phyloP scores from a whole-genome alignment of 2,329 filamentous ascomycete species.

The Zalaria sp. region DNA sequence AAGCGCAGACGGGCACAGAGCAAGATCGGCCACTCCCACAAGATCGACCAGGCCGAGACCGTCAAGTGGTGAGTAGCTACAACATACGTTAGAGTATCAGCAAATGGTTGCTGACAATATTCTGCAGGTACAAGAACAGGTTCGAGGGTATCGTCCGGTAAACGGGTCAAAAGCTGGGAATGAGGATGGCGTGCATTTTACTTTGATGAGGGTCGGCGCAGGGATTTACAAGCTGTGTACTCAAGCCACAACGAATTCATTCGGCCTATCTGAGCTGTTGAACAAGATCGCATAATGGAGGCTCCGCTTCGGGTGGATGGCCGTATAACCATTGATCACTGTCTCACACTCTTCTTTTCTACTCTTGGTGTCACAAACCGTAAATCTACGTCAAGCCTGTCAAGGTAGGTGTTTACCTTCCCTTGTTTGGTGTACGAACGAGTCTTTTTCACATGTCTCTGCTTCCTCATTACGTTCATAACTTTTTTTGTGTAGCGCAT shows the following conservation, averaged over 20 bases:
- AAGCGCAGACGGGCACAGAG: conserved; percentile 85
- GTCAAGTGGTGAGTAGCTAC: conserved; percentile 66
- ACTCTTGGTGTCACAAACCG: too few relatives aligned
- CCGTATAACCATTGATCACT: conserved; percentile 10
- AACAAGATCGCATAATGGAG: conserved; percentile 9
- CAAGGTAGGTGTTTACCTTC: too few relatives aligned
- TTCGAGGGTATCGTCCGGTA: conserved; percentile 99
- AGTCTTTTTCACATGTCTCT: too few relatives aligned
- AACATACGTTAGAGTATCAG: not conserved
- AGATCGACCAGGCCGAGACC: conserved; percentile 88
- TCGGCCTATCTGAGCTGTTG: conserved; percentile 22
- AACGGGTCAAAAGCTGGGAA: conserved; percentile 28
- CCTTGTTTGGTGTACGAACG: too few relatives aligned
- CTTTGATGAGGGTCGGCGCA: conserved; percentile 10
- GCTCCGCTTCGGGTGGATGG: conserved; percentile 3
- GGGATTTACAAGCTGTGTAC: conserved; percentile 3
- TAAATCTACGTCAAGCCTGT: too few relatives aligned
- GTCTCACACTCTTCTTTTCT: conserved; percentile 2
- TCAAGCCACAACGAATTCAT: conserved; percentile 12
- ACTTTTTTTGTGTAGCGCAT: too few relatives aligned
- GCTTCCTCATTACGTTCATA: too few relatives aligned
- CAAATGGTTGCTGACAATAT: conserved; percentile 1
- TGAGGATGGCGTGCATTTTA: conserved; percentile 3
- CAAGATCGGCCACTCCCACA: conserved; percentile 75
- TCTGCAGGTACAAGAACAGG: conserved; percentile 51